Conservation (phyloP, 2,329 filamentous ascomycete species). For the Trichophyton mentagrophytes region DNA sequence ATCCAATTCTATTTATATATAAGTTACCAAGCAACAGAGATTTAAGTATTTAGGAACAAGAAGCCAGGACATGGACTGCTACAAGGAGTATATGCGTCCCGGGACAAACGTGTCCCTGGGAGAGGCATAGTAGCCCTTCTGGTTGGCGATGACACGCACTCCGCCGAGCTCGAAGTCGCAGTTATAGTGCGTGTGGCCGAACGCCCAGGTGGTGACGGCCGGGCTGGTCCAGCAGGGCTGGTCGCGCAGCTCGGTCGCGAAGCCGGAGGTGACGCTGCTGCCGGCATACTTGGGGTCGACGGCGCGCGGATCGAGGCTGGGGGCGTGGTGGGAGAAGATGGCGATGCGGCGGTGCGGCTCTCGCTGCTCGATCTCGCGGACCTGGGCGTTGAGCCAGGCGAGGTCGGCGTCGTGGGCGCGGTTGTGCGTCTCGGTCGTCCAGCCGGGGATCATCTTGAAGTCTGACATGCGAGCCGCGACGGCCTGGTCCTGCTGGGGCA, state of each 20-base stretch:
- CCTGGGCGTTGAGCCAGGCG: slow-evolving; percentile 37
- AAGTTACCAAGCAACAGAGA: too few relatives aligned
- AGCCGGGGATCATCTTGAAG: slow-evolving; percentile 39
- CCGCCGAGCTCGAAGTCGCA: slow-evolving; percentile 19
- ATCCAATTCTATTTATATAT: too few relatives aligned
- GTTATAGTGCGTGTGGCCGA: slow-evolving; percentile 36
- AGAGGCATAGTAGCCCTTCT: slow-evolving; percentile 25
- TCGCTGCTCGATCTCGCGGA: slow-evolving; percentile 14
- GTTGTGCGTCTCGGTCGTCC: slow-evolving; percentile 41
- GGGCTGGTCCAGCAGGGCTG: slow-evolving; percentile 26
- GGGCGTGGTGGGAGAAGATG: slow-evolving; percentile 39
- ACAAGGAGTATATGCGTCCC: slow-evolving; percentile 8
- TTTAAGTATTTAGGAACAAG: background rate
- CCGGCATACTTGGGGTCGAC: slow-evolving; percentile 17
- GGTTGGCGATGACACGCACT: slow-evolving; percentile 25
- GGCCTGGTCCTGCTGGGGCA: slow-evolving; percentile 21
- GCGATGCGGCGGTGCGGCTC: slow-evolving; percentile 18
- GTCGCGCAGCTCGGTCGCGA: slow-evolving; percentile 27
- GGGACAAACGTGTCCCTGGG: slow-evolving; percentile 24
- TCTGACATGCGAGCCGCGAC: slow-evolving; percentile 39
- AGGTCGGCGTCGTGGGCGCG: slow-evolving; percentile 34
- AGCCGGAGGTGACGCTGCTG: slow-evolving; percentile 21
- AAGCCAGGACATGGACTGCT: background rate
- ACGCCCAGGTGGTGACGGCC: slow-evolving; percentile 31
- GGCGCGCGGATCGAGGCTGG: slow-evolving; percentile 25